Evolutionary conservation across 371 early-diverging fungal species (phyloP).

Genomic region (Zopfochytrium polystomum): DNA sequence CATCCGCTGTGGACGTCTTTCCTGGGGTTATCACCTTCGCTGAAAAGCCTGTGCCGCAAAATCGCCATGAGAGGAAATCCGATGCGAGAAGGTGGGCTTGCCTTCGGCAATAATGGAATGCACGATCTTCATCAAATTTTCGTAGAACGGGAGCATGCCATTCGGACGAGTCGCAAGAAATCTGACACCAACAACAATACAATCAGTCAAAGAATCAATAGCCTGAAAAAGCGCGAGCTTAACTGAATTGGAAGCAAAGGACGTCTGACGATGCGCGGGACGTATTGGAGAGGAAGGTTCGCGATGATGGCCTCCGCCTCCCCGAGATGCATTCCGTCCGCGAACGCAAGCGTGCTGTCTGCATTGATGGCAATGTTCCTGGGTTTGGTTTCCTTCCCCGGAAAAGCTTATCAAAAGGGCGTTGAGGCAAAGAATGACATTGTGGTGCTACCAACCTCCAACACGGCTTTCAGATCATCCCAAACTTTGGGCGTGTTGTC

Average conservation of each 20-base stretch:
- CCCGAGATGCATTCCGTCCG: conserved; percentile 22
- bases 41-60: too few species aligned
- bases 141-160: conserved; percentile 4
- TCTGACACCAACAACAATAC: too few species aligned
- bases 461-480: conserved; percentile 8
- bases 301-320: conserved; percentile 10
- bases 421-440: not conserved
- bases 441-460: conserved; percentile 5
- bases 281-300: conserved; percentile 9
- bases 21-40: conserved; percentile 11
- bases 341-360: conserved; percentile 12
- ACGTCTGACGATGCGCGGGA: conserved; percentile 2
- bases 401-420: not conserved
- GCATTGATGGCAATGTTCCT: conserved; percentile 13
- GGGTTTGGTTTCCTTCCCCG: conserved; percentile 7
- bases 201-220: too few species aligned
- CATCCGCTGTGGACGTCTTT: conserved; percentile 11
- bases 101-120: conserved; percentile 20
- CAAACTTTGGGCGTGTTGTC: conserved; percentile 21
- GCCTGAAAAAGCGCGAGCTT: too few species aligned
- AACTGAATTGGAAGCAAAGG: conserved; percentile 17
- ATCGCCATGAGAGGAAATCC: too few species aligned
- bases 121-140: conserved; percentile 10
- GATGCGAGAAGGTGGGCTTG: too few species aligned
- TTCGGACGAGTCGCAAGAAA: conserved; percentile 15